Conservation (phyloP, 768 basidiomycete genomes). For the Pleurotus sapidus region DNA sequence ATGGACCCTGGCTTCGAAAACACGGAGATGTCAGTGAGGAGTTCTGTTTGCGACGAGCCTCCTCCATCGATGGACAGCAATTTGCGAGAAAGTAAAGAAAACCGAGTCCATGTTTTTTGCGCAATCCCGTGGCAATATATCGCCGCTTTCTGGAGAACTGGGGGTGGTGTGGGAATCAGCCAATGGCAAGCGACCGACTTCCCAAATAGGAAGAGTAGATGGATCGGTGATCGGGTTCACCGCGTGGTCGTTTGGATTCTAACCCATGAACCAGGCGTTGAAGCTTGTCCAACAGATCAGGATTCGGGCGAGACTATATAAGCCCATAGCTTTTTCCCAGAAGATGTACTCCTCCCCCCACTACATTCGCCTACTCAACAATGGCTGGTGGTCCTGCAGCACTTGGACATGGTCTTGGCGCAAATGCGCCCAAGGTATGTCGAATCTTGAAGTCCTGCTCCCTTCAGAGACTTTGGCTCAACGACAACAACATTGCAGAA, state of each 20-base stretch:
- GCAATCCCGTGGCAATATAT: conserved; percentile 3
- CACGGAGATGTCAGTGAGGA: background rate
- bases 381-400: conserved; percentile 40
- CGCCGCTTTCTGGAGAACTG: conserved; percentile 4
- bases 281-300: background rate
- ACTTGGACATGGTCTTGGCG: conserved; percentile 28
- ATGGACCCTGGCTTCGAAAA: too few relatives aligned
- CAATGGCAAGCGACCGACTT: background rate
- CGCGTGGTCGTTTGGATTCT: conserved; percentile 4
- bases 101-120: background rate
- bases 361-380: conserved; percentile 12
- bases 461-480: background rate
- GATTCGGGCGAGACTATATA: conserved; percentile 1
- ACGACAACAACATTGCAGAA: conserved; percentile 19
- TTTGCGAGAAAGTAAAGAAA: background rate
- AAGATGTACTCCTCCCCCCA: conserved; percentile 10
- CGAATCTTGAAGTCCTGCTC: background rate
- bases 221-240: conserved; percentile 1
- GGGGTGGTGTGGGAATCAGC: conserved; percentile 4
- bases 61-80: background rate
- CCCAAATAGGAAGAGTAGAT: background rate
- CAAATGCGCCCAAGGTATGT: conserved; percentile 30
- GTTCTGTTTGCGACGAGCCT: background rate
- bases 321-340: background rate
- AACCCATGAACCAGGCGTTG: conserved; percentile 7